Evolutionary conservation across 2,329 filamentous ascomycete genomes (phyloP).

Genomic region (Ophiostoma ulmi): DNA sequence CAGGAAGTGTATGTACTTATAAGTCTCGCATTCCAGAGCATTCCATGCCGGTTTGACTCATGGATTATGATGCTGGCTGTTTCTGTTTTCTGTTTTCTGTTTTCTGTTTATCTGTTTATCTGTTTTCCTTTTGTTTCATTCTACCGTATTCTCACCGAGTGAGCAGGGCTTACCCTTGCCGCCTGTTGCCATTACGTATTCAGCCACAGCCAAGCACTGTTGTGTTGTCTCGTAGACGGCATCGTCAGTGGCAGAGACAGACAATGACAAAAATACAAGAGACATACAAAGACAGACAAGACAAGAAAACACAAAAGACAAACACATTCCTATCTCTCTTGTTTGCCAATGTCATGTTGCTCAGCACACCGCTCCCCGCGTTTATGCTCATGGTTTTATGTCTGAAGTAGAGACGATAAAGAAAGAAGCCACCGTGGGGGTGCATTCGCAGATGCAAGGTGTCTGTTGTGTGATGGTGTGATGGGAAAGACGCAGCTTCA

Average conservation of each 20-base stretch:
- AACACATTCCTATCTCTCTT: neutral
- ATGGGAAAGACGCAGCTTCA: neutral
- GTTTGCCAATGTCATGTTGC: neutral
- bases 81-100: neutral
- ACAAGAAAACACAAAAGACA: neutral
- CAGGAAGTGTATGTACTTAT: neutral
- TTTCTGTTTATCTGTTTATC: neutral
- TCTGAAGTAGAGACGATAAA: neutral
- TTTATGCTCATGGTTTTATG: neutral
- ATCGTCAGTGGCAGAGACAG: neutral
- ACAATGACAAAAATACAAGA: neutral
- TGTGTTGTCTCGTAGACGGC: neutral
- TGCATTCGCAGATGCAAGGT: neutral
- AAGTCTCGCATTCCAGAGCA: neutral
- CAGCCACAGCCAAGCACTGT: neutral
- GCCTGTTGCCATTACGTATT: neutral
- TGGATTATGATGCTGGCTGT: too few relatives aligned
- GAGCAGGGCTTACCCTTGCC: too few relatives aligned
- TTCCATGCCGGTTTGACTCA: neutral
- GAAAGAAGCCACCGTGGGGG: neutral
- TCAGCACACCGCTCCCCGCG: conserved; percentile 2
- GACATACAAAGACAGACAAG: neutral
- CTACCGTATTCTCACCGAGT: too few relatives aligned
- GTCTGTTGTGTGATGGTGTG: neutral
- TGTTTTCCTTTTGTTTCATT: too few relatives aligned